Percentiles rank a stretch among this genome's conserved stretches.
Conservation (phyloP, 106 monocot genomes). For the Narthecium ossifragum region DNA sequence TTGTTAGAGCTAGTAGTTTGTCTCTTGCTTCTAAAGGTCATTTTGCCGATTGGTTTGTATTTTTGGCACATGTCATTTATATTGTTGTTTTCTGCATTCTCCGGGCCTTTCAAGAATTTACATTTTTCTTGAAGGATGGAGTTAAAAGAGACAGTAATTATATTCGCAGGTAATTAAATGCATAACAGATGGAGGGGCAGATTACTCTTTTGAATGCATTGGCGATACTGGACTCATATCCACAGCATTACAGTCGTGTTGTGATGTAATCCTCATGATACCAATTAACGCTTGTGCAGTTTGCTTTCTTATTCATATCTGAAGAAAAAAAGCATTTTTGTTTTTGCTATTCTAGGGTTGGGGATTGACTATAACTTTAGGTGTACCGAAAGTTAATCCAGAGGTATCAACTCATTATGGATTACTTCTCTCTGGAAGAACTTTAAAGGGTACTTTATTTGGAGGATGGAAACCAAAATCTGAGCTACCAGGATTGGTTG, state of each 20-base stretch:
- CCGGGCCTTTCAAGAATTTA: too few relatives aligned
- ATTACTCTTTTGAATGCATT: conserved; percentile 88
- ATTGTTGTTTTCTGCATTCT: too few relatives aligned
- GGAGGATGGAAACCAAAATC: conserved; percentile 98
- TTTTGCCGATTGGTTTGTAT: too few relatives aligned
- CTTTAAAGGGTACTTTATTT: conserved; percentile 88
- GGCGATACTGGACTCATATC: conserved; percentile 73
- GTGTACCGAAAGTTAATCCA: conserved; percentile 80
- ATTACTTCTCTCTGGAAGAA: conserved; percentile 77
- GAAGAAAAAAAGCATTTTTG: neutral
- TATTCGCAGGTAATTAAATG: conserved; percentile 56
- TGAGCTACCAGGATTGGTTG: conserved; percentile 72
- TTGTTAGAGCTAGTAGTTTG: too few relatives aligned
- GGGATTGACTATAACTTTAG: conserved; percentile 83
- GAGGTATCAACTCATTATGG: conserved; percentile 72
- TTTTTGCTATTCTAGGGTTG: conserved; percentile 40
- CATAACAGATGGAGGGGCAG: conserved; percentile 82
- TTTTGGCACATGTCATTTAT: too few relatives aligned
- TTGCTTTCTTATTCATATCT: neutral
- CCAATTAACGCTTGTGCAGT: neutral
- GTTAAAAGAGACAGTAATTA: neutral
- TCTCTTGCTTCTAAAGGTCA: too few relatives aligned
- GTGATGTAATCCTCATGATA: conserved; percentile 52
- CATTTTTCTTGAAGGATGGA: neutral
- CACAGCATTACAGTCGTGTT: conserved; percentile 78